A percentile compares a stretch with the other conserved stretches of the same genome.
Conservation (phyloP, 148 eudicot species). For the Oxyria digyna region DNA sequence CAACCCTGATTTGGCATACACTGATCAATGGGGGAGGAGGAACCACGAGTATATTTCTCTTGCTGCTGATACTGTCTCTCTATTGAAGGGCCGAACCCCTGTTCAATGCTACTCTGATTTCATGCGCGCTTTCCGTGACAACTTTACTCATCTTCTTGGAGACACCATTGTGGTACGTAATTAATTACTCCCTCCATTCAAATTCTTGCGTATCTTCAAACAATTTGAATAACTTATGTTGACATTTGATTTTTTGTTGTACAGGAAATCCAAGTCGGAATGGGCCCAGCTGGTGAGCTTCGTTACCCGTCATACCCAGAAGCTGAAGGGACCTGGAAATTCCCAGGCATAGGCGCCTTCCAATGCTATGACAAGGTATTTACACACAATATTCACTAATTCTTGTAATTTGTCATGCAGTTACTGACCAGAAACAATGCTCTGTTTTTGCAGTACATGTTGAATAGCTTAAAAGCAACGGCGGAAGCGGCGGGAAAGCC, state of each 20-base stretch:
- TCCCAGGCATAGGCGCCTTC: conserved; percentile 95
- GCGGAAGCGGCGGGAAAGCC: conserved; percentile 79
- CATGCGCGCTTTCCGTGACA: conserved; percentile 62
- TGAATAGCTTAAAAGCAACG: conserved; percentile 63
- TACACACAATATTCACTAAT: no score
- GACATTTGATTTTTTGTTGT: not conserved
- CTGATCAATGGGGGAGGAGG: conserved; percentile 66
- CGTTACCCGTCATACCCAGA: conserved; percentile 98
- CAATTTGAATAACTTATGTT: not conserved
- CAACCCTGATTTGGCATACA: conserved; percentile 68
- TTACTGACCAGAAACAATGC: no score
- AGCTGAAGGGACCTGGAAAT: conserved; percentile 82
- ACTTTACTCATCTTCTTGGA: conserved; percentile 44
- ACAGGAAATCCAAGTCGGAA: conserved; percentile 99
- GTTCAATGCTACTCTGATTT: conserved; percentile 67
- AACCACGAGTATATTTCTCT: conserved; percentile 65
- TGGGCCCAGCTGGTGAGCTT: conserved; percentile 99
- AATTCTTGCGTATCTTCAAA: not conserved
- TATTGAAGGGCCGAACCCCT: conserved; percentile 65
- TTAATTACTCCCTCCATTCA: not conserved
- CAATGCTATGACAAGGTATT: conserved; percentile 92
- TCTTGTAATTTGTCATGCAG: no score
- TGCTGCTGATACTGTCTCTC: conserved; percentile 58
- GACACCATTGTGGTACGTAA: conserved; percentile 51
- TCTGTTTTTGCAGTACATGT: conserved; percentile 89